Percentiles rank a stretch among this genome's conserved stretches.
Conservation (phyloP, 768 basidiomycete species). For the Sarcodon sp. region DNA sequence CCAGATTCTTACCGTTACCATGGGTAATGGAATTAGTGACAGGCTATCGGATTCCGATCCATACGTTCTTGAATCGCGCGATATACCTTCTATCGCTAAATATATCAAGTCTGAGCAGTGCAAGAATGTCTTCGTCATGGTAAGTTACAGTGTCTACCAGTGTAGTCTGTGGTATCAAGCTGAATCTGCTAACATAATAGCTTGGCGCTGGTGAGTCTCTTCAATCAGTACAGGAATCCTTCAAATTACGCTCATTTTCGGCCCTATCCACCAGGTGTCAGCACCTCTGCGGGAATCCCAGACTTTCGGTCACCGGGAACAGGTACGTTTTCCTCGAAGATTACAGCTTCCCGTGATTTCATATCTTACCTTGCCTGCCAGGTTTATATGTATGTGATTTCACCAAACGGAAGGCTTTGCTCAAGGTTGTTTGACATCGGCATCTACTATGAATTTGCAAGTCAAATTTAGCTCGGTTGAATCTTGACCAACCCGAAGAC, state of each 20-base stretch:
- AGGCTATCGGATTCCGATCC: neutral
- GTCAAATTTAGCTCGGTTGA: slow-evolving; percentile 67
- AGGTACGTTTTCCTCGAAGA: slow-evolving; percentile 9
- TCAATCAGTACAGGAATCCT: neutral
- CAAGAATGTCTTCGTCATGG: slow-evolving; percentile 65
- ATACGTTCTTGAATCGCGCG: slow-evolving; percentile 19
- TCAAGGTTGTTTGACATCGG: too few relatives aligned
- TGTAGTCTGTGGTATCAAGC: neutral
- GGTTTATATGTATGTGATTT: slow-evolving; percentile 14
- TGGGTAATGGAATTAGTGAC: too few relatives aligned
- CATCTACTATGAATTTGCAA: slow-evolving; percentile 13
- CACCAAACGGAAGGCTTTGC: neutral
- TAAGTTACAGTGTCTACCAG: slow-evolving; percentile 17
- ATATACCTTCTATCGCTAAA: slow-evolving; percentile 37
- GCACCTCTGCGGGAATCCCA: slow-evolving; percentile 32
- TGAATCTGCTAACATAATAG: slow-evolving; percentile 18
- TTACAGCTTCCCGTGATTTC: too few relatives aligned
- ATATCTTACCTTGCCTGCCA: slow-evolving; percentile 1
- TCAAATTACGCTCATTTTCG: neutral
- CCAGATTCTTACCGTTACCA: too few relatives aligned
- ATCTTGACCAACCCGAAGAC: slow-evolving; percentile 87
- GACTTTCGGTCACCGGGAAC: slow-evolving; percentile 40
- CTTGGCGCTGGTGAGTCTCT: slow-evolving; percentile 48
- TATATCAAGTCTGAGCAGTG: slow-evolving; percentile 61
- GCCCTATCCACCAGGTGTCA: slow-evolving; percentile 17